Percentiles rank a stretch among this genome's conserved stretches.
phyloP scores from a whole-genome alignment of 257 asterid genomes.

The Fraxinus pennsylvanica region DNA sequence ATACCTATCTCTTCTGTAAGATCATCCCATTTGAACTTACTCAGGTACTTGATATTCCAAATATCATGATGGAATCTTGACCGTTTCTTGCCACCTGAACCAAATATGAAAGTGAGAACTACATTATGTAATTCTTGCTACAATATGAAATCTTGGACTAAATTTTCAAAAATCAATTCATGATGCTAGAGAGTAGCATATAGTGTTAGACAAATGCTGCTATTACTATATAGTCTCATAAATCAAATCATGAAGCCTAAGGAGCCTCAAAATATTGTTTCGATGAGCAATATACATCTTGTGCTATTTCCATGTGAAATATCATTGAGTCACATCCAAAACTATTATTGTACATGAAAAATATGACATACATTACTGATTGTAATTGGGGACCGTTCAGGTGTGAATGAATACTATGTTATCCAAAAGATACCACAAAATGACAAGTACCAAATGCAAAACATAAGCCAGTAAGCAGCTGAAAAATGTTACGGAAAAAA shows the following conservation, averaged over 20 bases:
- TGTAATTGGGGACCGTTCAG: not conserved
- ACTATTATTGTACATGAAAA: not conserved
- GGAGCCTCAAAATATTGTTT: not conserved
- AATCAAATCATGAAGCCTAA: not conserved
- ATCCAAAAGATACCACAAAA: not conserved
- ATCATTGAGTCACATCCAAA: not conserved
- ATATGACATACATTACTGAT: not conserved
- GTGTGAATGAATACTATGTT: not conserved
- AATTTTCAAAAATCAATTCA: not conserved
- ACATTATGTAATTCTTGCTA: not conserved
- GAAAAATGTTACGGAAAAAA: not conserved
- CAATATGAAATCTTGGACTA: conserved; percentile 5
- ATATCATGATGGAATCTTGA: conserved; percentile 80
- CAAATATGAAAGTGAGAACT: conserved; percentile 20
- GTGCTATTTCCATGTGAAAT: conserved; percentile 1
- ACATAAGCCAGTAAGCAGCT: not conserved
- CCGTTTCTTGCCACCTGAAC: conserved; percentile 85
- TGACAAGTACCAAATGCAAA: conserved; percentile 13
- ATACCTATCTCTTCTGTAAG: conserved; percentile 85
- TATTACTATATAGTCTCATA: conserved; percentile 2
- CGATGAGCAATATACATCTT: not conserved
- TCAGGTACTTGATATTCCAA: conserved; percentile 95
- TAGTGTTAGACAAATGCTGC: not conserved
- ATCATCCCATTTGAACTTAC: conserved; percentile 98
- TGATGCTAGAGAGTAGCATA: too few species aligned